Evolutionary conservation across 2,329 filamentous ascomycete genomes (phyloP).

Genomic region (Pezicula carpinea): DNA sequence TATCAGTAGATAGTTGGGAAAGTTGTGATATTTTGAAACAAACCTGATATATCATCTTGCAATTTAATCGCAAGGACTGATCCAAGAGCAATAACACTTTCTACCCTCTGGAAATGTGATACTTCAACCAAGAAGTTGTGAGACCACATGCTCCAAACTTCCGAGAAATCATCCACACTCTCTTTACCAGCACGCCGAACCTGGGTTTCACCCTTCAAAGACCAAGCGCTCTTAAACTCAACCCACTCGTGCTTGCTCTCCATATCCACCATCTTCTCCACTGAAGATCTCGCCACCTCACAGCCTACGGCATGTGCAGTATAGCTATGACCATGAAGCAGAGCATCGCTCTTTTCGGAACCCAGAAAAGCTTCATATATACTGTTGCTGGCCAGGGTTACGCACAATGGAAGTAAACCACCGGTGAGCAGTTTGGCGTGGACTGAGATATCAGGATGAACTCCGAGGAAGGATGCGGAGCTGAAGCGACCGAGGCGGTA

Average conservation of each 20-base stretch:
- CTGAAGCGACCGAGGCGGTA: conserved; percentile 74
- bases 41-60: conserved; percentile 34
- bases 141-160: conserved; percentile 69
- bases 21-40: neutral
- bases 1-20: neutral
- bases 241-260: conserved; percentile 53
- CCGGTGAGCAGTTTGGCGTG: conserved; percentile 83
- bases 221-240: conserved; percentile 47
- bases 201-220: neutral
- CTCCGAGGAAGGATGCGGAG: conserved; percentile 63
- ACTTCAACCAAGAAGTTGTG: conserved; percentile 52
- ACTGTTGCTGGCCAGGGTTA: conserved; percentile 67
- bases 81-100: conserved; percentile 68
- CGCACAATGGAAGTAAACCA: conserved; percentile 71
- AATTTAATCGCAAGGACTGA: conserved; percentile 66
- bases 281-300: conserved; percentile 65
- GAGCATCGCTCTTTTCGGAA: conserved; percentile 69
- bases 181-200: too few species aligned
- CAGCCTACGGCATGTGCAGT: conserved; percentile 81
- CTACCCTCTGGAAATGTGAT: conserved; percentile 51
- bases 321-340: conserved; percentile 83
- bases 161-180: conserved; percentile 6
- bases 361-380: conserved; percentile 71
- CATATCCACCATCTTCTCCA: conserved; percentile 56
- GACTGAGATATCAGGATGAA: conserved; percentile 70